Percentiles rank a stretch among this genome's conserved stretches.
phyloP scores from a whole-genome alignment of 768 basidiomycete species.

The Panaeolus cyanescens region DNA sequence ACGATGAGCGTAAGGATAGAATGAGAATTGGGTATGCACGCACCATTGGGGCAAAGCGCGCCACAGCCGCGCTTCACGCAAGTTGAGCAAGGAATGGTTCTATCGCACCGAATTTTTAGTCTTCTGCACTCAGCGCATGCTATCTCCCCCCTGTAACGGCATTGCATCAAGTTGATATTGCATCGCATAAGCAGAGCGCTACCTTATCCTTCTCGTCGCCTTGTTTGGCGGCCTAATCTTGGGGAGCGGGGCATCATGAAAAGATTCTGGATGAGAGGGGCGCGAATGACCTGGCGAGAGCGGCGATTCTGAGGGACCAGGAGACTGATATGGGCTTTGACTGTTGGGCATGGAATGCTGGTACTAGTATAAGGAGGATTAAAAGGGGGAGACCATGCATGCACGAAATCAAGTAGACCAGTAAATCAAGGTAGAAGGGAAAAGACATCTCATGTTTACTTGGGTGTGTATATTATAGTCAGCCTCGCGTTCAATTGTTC shows the following conservation, averaged over 20 bases:
- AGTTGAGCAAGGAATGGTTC: constrained; percentile 45
- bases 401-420: background rate
- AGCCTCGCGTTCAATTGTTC: constrained; percentile 13
- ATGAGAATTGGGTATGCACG: constrained; percentile 4
- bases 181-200: constrained; percentile 12
- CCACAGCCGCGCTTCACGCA: constrained; percentile 54
- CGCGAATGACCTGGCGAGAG: background rate
- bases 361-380: background rate
- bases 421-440: constrained; percentile 2
- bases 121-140: constrained; percentile 47
- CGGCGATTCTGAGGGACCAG: background rate
- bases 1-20: background rate
- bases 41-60: constrained; percentile 55
- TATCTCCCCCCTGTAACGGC: constrained; percentile 36
- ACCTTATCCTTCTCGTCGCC: constrained; percentile 41
- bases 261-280: background rate
- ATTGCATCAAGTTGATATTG: background rate
- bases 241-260: constrained; percentile 9
- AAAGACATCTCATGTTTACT: background rate
- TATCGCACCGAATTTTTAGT: constrained; percentile 44
- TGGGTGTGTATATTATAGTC: constrained; percentile 10
- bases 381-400: background rate
- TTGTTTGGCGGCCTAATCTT: constrained; percentile 29
- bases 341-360: constrained; percentile 3
- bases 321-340: constrained; percentile 3